A percentile compares a stretch with the other conserved stretches of the same genome.
phyloP scores from a whole-genome alignment of 768 basidiomycete species.

The Phylloporus sp. region DNA sequence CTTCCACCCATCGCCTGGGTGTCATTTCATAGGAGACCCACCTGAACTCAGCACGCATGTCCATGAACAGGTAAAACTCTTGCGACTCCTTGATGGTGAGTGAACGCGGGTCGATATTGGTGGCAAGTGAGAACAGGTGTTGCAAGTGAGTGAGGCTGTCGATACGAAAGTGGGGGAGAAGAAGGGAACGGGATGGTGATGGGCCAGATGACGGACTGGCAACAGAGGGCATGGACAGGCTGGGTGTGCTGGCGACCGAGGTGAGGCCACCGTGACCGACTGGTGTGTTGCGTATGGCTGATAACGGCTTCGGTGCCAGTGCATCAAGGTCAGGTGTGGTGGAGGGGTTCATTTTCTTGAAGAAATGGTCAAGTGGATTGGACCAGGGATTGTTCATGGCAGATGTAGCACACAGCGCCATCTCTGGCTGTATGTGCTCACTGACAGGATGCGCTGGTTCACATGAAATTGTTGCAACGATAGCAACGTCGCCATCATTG shows the following conservation, averaged over 20 bases:
- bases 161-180: not conserved
- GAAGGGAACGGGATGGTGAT: not conserved
- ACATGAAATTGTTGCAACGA: not conserved
- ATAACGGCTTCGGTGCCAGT: not conserved
- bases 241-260: not conserved
- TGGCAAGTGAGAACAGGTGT: not conserved
- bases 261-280: not conserved
- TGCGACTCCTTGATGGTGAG: not conserved
- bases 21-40: slow-evolving; percentile 1
- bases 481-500: not conserved
- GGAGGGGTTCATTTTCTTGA: not conserved
- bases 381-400: not conserved
- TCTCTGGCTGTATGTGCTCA: not conserved
- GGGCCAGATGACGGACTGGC: not conserved
- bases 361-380: not conserved
- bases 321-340: not conserved
- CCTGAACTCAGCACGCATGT: not conserved
- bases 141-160: not conserved
- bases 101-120: not conserved
- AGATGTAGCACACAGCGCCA: not conserved
- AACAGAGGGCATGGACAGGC: not conserved
- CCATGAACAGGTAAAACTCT: not conserved
- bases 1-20: not conserved
- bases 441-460: not conserved
- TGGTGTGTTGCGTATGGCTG: not conserved